Evolutionary conservation across 75 land plant genomes (phyloP).

Genomic region (Cupressus sempervirens): DNA sequence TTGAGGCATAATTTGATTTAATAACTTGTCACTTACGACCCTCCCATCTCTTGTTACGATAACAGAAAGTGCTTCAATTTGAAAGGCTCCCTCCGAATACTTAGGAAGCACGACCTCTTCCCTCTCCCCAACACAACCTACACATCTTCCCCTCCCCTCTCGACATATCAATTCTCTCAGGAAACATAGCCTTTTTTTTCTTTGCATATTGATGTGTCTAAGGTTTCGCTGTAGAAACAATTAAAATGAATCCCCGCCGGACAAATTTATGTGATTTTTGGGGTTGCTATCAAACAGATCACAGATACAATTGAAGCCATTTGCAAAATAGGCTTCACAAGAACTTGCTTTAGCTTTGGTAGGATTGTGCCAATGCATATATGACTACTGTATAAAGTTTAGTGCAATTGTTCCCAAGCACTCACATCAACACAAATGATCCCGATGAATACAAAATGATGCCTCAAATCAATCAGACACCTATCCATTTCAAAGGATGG

Average conservation of each 20-base stretch:
- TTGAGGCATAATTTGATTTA: slow-evolving; percentile 50
- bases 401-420: too few species aligned
- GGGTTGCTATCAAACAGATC: slow-evolving; percentile 14
- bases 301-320: slow-evolving; percentile 59
- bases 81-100: slow-evolving; percentile 72
- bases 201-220: slow-evolving; percentile 82
- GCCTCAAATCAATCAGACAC: too few species aligned
- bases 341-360: slow-evolving; percentile 34
- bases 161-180: slow-evolving; percentile 65
- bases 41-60: slow-evolving; percentile 11
- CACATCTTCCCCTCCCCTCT: slow-evolving; percentile 75
- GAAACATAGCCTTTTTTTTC: slow-evolving; percentile 61
- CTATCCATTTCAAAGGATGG: too few species aligned
- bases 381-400: too few species aligned
- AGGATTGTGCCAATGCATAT: slow-evolving; percentile 58
- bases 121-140: slow-evolving; percentile 66
- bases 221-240: slow-evolving; percentile 65
- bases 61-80: slow-evolving; percentile 34
- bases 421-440: too few species aligned
- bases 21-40: slow-evolving; percentile 28
- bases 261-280: too few species aligned
- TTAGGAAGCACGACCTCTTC: slow-evolving; percentile 86
- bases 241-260: slow-evolving; percentile 42
- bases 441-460: too few species aligned
- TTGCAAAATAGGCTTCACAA: slow-evolving; percentile 95